A percentile compares a stretch with the other conserved stretches of the same genome.
Conservation (phyloP, 2,329 filamentous ascomycete genomes). For the Ramularia endophylla region DNA sequence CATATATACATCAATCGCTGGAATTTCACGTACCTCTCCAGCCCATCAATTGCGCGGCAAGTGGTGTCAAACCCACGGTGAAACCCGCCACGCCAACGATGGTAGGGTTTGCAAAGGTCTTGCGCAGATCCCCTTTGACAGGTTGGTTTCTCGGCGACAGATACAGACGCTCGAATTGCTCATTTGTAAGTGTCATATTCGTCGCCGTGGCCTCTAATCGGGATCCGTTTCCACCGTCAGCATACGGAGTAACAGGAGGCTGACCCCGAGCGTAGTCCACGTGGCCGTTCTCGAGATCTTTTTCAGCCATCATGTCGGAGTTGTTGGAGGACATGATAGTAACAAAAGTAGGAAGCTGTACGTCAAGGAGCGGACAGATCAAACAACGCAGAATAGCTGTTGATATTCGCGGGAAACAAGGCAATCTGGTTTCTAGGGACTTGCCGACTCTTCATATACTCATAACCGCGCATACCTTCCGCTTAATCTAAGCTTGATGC, state of each 20-base stretch:
- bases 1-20: too few relatives aligned
- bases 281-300: constrained; percentile 3
- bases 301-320: background rate
- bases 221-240: constrained; percentile 1
- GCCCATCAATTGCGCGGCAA: constrained; percentile 14
- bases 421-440: too few relatives aligned
- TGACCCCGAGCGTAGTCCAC: constrained; percentile 1
- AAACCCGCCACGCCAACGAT: constrained; percentile 20
- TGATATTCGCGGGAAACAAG: too few relatives aligned
- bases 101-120: constrained; percentile 21
- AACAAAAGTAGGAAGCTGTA: too few relatives aligned
- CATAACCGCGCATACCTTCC: too few relatives aligned
- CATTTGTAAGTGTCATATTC: constrained; percentile 21
- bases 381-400: too few relatives aligned
- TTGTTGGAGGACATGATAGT: too few relatives aligned
- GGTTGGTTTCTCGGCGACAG: constrained; percentile 14
- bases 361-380: too few relatives aligned
- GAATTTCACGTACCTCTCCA: constrained; percentile 4
- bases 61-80: constrained; percentile 16
- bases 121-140: constrained; percentile 14
- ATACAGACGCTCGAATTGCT: constrained; percentile 22
- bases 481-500: too few relatives aligned
- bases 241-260: too few relatives aligned
- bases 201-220: constrained; percentile 1
- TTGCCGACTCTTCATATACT: too few relatives aligned